These are phyloP conservation scores for Podospora anserina DNA, from an alignment of 495 filamentous ascomycete genomes.

Conservation along the genomic window DNA sequence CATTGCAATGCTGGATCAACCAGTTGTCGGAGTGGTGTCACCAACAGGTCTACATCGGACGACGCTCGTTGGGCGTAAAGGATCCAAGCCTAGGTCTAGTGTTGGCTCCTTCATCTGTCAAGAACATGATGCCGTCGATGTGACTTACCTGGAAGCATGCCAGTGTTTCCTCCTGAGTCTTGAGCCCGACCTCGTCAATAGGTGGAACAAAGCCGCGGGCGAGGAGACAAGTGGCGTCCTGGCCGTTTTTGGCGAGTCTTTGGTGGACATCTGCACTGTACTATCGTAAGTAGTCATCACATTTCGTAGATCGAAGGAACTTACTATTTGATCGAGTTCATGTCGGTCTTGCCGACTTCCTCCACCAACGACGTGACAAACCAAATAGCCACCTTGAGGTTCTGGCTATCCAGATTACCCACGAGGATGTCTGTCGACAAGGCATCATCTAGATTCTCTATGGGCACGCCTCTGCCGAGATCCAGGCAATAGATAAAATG, in stretches of 20 bases:
- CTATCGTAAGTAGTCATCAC: constrained; percentile 9
- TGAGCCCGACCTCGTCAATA: constrained; percentile 23
- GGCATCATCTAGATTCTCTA: constrained; percentile 49
- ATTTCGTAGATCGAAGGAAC: constrained; percentile 17
- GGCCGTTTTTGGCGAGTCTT: constrained; percentile 47
- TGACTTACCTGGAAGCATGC: constrained; percentile 56
- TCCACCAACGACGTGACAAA: constrained; percentile 72
- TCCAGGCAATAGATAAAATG: constrained; percentile 65
- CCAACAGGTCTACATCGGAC: constrained; percentile 49
- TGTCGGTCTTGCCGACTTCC: constrained; percentile 66
- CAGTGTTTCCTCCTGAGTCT: constrained; percentile 50
- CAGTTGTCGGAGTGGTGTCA: constrained; percentile 55
- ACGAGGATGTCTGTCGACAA: constrained; percentile 53
- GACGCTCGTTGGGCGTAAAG: constrained; percentile 61
- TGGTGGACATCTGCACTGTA: constrained; percentile 44
- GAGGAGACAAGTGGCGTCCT: constrained; percentile 51
- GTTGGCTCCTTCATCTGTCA: constrained; percentile 14
- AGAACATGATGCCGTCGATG: background rate
- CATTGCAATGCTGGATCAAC: constrained; percentile 55
- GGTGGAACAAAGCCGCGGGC: constrained; percentile 40
- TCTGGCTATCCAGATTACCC: constrained; percentile 49
- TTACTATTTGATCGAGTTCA: constrained; percentile 55
- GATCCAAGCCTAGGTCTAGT: constrained; percentile 56
- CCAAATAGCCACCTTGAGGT: constrained; percentile 62
- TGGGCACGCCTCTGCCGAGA: constrained; percentile 45